These are phyloP conservation scores for Candida vartiovaarae DNA, from an alignment of 805 yeast genomes.

Conservation along the genomic window DNA sequence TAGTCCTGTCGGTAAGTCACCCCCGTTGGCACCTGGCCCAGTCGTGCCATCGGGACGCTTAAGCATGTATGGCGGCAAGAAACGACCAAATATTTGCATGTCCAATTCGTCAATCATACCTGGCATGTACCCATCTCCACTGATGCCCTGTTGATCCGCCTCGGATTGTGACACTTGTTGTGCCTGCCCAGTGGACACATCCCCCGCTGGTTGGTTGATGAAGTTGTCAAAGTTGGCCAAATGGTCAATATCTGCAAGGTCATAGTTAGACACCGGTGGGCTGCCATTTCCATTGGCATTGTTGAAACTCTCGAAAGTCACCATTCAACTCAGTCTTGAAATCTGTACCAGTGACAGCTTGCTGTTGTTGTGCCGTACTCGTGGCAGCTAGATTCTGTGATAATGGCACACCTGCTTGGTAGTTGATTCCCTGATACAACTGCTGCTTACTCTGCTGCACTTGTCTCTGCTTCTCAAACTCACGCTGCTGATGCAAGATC, in stretches of 20 bases:
- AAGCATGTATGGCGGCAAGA: conserved; percentile 80
- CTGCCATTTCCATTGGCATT: not conserved
- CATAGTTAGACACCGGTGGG: conserved; percentile 12
- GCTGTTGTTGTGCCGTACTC: not conserved
- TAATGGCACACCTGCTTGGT: conserved; percentile 16
- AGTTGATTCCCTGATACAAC: conserved; percentile 1
- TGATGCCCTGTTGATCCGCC: not conserved
- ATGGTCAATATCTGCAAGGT: conserved; percentile 21
- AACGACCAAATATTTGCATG: conserved; percentile 76
- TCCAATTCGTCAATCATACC: conserved; percentile 84
- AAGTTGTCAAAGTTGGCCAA: conserved; percentile 24
- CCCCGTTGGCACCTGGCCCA: conserved; percentile 24
- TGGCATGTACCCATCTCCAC: conserved; percentile 43
- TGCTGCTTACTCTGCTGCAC: conserved; percentile 12
- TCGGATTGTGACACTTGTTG: no score
- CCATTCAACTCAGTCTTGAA: not conserved
- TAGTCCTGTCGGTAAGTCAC: conserved; percentile 23
- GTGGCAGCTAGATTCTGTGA: conserved; percentile 19
- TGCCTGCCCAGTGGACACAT: not conserved
- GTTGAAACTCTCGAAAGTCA: not conserved
- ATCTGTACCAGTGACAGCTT: not conserved
- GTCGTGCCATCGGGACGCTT: conserved; percentile 22
- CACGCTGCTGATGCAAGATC: conserved; percentile 28
- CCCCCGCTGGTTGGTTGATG: conserved; percentile 18
- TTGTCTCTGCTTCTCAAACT: conserved; percentile 5